These are phyloP conservation scores for Fusarium sp. DNA, from an alignment of 2,329 filamentous ascomycete genomes.

Conservation along the genomic window DNA sequence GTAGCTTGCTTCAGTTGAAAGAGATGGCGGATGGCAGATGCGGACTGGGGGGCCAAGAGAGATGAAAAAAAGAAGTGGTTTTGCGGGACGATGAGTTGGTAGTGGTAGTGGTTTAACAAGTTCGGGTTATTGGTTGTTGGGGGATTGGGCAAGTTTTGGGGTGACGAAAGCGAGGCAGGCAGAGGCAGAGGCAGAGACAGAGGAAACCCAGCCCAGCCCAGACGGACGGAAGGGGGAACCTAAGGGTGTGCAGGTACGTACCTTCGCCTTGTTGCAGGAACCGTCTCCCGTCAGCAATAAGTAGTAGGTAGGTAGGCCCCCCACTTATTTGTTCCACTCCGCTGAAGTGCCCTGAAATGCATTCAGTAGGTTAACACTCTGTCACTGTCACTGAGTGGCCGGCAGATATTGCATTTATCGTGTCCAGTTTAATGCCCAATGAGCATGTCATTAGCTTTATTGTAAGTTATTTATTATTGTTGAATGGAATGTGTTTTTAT, in stretches of 20 bases:
- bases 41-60: conserved; percentile 31
- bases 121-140: conserved; percentile 41
- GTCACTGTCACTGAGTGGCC: background rate
- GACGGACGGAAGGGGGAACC: background rate
- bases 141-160: conserved; percentile 44
- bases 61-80: conserved; percentile 44
- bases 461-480: conserved; percentile 4
- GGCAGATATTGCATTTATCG: conserved; percentile 6
- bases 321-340: background rate
- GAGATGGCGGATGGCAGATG: conserved; percentile 12
- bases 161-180: conserved; percentile 48
- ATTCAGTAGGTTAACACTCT: conserved; percentile 5
- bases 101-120: conserved; percentile 26
- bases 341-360: conserved; percentile 21
- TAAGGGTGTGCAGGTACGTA: conserved; percentile 12
- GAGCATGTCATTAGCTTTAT: background rate
- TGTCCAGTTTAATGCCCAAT: conserved; percentile 9
- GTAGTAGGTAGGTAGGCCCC: background rate
- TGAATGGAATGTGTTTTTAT: conserved; percentile 8
- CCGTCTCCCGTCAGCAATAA: background rate
- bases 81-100: conserved; percentile 39
- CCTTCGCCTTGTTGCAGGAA: background rate
- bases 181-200: conserved; percentile 42
- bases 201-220: no score
- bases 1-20: conserved; percentile 34